Evolutionary conservation across 1,284 basidiomycete genomes (phyloP), one percentile per base, ranked within the genome.

Genomic region (Malassezia pachydermatis): DNA sequence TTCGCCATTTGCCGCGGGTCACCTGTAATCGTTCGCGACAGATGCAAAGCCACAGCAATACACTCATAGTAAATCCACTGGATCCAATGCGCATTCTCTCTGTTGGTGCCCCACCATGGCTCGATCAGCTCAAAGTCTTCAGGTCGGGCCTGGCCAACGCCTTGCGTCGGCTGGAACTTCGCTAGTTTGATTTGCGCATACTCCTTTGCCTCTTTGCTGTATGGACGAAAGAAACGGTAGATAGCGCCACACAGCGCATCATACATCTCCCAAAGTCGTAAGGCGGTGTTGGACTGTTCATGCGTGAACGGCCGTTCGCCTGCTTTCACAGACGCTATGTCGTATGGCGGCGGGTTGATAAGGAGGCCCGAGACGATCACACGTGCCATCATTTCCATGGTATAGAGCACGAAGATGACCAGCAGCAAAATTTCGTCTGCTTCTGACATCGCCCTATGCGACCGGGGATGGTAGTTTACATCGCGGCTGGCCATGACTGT

Each of bases 351-450:
- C 8, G 90, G 88, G 68, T 95, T 89, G 51, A 95, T 78, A 22
- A 96, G 71, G 57, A 98, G 80, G 14, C 92, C 92, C 10, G 86
- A 88, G 22, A 92, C 85, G 63, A 87, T 80, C 68, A 94, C 89
- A 19, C 90, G 82, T 33, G 86, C 86, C 54, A 86, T 76, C 45
- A 86, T 81, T 75, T 98, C 92, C 32, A 94, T 52, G 81, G 88
- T 90, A 77, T 89, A 96, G 57, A 87, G 62, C 58, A 81, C 74
- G 73, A 96, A 96, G 48, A 96, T 75, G 27, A 66, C 78, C 67
- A 96, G 86, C 16, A 96, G 75, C 17, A 78, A 81, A n/a, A 42
- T 23, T 14, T 35, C 19, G 28, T 52, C 50, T 6, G 19, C 25
- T 20, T 29, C 24, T 8, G 19, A 22, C 3, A 45, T 4, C 63